Evolutionary conservation across 2,329 filamentous ascomycete species (phyloP).

Genomic region (Penicillium sp.): DNA sequence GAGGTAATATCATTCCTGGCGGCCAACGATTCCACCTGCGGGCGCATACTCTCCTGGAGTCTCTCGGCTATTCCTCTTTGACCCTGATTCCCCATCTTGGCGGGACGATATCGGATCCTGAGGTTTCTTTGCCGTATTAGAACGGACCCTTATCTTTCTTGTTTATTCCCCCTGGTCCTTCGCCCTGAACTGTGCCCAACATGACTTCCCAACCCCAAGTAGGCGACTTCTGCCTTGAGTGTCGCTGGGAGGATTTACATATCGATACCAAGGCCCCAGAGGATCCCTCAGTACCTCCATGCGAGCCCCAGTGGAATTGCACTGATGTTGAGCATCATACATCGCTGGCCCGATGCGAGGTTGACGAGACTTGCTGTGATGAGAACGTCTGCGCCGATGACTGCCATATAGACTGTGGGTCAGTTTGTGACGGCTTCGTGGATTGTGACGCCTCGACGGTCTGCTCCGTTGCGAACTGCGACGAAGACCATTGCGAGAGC

Average conservation of each 20-base stretch:
- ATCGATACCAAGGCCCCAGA: constrained; percentile 40
- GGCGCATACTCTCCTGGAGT: constrained; percentile 16
- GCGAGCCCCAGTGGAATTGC: constrained; percentile 39
- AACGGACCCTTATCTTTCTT: constrained; percentile 8
- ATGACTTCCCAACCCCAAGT: constrained; percentile 42
- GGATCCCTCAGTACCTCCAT: constrained; percentile 29
- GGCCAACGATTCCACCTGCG: constrained; percentile 12
- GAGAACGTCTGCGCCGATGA: constrained; percentile 44
- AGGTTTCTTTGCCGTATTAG: constrained; percentile 1
- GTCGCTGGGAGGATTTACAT: constrained; percentile 49
- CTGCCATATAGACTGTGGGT: constrained; percentile 45
- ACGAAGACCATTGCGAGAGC: constrained; percentile 36
- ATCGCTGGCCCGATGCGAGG: constrained; percentile 34
- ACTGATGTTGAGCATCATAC: constrained; percentile 38
- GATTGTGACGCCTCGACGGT: constrained; percentile 47
- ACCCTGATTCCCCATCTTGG: constrained; percentile 6
- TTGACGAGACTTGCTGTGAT: constrained; percentile 48
- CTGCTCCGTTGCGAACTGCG: constrained; percentile 44
- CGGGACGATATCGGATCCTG: constrained; percentile 10
- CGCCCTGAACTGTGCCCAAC: constrained; percentile 24
- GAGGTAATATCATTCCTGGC: constrained; percentile 15
- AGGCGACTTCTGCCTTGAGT: constrained; percentile 49
- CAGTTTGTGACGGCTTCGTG: constrained; percentile 50
- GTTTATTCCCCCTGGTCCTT: constrained; percentile 6
- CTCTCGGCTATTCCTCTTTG: constrained; percentile 14